phyloP scores from a whole-genome alignment of 2,329 filamentous ascomycete genomes.

The Penicillium sp. region DNA sequence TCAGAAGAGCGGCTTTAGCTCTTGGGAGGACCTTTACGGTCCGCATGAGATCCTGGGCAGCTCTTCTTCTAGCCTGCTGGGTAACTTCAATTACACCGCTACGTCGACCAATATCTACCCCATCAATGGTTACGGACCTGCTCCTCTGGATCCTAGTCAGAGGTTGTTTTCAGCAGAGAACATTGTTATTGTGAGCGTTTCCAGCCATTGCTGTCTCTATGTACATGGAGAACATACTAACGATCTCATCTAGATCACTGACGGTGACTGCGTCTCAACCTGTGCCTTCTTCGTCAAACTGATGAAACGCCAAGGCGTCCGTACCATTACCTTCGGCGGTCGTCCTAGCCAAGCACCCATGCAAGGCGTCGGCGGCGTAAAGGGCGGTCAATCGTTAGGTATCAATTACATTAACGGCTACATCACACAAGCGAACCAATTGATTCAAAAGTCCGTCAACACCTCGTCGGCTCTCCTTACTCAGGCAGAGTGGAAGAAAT shows the following conservation, averaged over 20 bases:
- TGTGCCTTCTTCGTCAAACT: slow-evolving; percentile 59
- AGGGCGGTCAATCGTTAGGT: slow-evolving; percentile 47
- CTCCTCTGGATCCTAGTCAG: slow-evolving; percentile 17
- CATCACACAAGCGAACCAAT: slow-evolving; percentile 16
- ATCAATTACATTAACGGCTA: slow-evolving; percentile 29
- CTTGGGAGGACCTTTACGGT: slow-evolving; percentile 47
- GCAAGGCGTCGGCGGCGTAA: slow-evolving; percentile 65
- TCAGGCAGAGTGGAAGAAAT: slow-evolving; percentile 17
- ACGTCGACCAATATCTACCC: slow-evolving; percentile 19
- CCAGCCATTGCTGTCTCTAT: not conserved
- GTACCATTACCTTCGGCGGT: slow-evolving; percentile 60
- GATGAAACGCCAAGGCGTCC: slow-evolving; percentile 55
- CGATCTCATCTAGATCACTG: slow-evolving; percentile 40
- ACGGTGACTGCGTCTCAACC: slow-evolving; percentile 60
- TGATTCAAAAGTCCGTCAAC: slow-evolving; percentile 12
- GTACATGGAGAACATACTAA: not conserved
- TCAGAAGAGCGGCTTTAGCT: slow-evolving; percentile 36
- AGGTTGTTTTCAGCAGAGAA: slow-evolving; percentile 33
- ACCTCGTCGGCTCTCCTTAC: slow-evolving; percentile 18
- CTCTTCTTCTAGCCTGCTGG: slow-evolving; percentile 23
- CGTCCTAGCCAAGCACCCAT: slow-evolving; percentile 55
- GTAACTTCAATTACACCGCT: slow-evolving; percentile 28
- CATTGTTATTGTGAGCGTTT: slow-evolving; percentile 30
- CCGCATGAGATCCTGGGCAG: slow-evolving; percentile 27
- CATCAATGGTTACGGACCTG: slow-evolving; percentile 27